Conservation (phyloP, 805 yeast species). For the Soucietia sequanensis region DNA sequence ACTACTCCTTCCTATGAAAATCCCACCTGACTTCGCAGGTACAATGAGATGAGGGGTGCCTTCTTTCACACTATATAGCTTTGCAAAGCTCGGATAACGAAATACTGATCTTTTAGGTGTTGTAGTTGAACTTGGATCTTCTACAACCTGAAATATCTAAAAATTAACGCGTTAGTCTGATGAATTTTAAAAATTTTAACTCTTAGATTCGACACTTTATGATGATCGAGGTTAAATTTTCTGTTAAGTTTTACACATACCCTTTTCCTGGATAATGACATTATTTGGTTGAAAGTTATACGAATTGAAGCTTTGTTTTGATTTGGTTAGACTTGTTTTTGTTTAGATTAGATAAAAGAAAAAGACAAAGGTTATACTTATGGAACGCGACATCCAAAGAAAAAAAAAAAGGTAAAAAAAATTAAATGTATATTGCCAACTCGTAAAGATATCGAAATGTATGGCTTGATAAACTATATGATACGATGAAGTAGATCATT, state of each 20-base stretch:
- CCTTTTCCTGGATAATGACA: conserved; percentile 27
- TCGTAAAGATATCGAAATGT: not conserved
- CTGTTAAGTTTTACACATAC: conserved; percentile 20
- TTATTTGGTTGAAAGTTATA: no score
- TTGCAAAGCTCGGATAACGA: conserved; percentile 18
- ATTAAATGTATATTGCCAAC: no score
- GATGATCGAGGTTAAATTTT: no score
- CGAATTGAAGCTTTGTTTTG: no score
- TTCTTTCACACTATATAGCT: conserved; percentile 17
- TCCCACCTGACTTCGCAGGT: conserved; percentile 18
- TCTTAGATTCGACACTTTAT: conserved; percentile 1
- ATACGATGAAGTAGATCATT: conserved; percentile 27
- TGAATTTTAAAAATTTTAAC: conserved; percentile 6
- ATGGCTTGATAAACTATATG: conserved; percentile 10
- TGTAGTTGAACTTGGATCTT: conserved; percentile 2
- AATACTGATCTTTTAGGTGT: conserved; percentile 9
- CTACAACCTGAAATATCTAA: conserved; percentile 8
- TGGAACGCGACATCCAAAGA: no score
- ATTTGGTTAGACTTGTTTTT: no score
- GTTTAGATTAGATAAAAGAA: no score
- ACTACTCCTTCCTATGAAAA: conserved; percentile 54
- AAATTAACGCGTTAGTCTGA: not conserved
- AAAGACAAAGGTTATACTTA: no score
- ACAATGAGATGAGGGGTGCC: conserved; percentile 17
- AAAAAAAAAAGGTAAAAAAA: no score